A percentile compares a stretch with the other conserved stretches of the same genome.
These are phyloP conservation scores for Massarina eburnea DNA, from an alignment of 2,329 filamentous ascomycete species.

Conservation along the genomic window DNA sequence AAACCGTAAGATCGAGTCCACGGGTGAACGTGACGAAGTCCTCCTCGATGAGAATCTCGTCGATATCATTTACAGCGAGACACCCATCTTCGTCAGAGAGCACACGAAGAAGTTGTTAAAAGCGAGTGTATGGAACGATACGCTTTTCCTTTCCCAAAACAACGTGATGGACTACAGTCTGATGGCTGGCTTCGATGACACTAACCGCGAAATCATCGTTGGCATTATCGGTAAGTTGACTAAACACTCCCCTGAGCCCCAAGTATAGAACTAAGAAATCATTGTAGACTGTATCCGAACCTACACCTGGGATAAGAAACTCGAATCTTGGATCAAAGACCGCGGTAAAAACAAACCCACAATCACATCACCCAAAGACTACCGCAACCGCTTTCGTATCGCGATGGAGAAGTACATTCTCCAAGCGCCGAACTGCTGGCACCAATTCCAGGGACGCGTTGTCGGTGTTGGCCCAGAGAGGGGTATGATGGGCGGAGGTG, in stretches of 20 bases:
- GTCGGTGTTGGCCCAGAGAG: conserved; percentile 15
- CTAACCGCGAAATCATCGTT: conserved; percentile 85
- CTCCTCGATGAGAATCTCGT: conserved; percentile 98
- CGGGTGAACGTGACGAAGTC: conserved; percentile 94
- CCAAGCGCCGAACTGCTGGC: conserved; percentile 75
- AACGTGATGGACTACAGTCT: conserved; percentile 99
- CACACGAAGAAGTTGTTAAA: conserved; percentile 93
- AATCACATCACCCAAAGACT: conserved; percentile 95
- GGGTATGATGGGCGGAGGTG: conserved; percentile 9
- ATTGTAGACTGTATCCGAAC: conserved; percentile 94
- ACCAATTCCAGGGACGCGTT: conserved; percentile 57
- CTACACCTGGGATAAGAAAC: conserved; percentile 99
- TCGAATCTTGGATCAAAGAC: conserved; percentile 99
- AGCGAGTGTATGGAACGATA: conserved; percentile 96
- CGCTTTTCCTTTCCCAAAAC: conserved; percentile 87
- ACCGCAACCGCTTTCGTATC: conserved; percentile 92
- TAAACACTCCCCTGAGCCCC: too few relatives aligned
- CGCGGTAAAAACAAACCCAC: conserved; percentile 86
- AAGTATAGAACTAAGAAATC: too few relatives aligned
- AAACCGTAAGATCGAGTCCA: conserved; percentile 94
- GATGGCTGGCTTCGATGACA: conserved; percentile 96
- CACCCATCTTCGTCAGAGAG: conserved; percentile 89
- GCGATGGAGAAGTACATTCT: conserved; percentile 91
- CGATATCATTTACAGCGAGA: conserved; percentile 92
- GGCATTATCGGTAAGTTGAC: conserved; percentile 72